Evolutionary conservation across 345 rosid genomes (phyloP).

Genomic region (Rubroshorea leprosula): DNA sequence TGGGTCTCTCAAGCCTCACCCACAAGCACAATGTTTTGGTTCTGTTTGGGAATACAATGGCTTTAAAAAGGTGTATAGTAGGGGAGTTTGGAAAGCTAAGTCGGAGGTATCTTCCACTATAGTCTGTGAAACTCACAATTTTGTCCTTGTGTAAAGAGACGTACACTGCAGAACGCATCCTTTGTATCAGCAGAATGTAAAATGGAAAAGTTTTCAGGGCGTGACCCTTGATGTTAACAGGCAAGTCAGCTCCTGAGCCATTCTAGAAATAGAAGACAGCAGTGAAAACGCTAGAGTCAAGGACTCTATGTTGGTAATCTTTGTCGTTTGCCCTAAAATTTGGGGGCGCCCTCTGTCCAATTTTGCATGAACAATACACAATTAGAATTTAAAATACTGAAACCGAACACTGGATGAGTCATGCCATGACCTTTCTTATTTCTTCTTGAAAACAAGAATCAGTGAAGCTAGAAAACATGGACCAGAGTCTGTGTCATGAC

Average conservation of each 20-base stretch:
- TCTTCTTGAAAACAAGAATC: neutral
- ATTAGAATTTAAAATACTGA: too few relatives aligned
- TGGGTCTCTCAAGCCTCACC: neutral
- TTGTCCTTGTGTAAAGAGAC: too few relatives aligned
- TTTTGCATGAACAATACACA: neutral
- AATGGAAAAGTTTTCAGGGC: neutral
- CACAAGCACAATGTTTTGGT: neutral
- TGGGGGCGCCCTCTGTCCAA: neutral
- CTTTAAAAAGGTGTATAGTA: neutral
- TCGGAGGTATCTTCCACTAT: too few relatives aligned
- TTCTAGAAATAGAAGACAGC: neutral
- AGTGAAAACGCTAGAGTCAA: constrained; percentile 1
- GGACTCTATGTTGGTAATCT: neutral
- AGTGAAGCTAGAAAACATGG: neutral
- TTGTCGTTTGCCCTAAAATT: constrained; percentile 4
- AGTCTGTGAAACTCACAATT: too few relatives aligned
- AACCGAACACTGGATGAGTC: too few relatives aligned
- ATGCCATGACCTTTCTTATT: neutral
- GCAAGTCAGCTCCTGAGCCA: neutral
- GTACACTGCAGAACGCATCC: too few relatives aligned
- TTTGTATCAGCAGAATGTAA: too few relatives aligned
- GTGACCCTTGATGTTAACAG: neutral
- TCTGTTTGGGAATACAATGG: neutral
- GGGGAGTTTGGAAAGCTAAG: too few relatives aligned
- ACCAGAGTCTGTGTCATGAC: constrained; percentile 9